Evolutionary conservation across 2,329 filamentous ascomycete species (phyloP), one percentile per base, ranked within the genome.

Genomic region (Colletotrichum echinochloae): DNA sequence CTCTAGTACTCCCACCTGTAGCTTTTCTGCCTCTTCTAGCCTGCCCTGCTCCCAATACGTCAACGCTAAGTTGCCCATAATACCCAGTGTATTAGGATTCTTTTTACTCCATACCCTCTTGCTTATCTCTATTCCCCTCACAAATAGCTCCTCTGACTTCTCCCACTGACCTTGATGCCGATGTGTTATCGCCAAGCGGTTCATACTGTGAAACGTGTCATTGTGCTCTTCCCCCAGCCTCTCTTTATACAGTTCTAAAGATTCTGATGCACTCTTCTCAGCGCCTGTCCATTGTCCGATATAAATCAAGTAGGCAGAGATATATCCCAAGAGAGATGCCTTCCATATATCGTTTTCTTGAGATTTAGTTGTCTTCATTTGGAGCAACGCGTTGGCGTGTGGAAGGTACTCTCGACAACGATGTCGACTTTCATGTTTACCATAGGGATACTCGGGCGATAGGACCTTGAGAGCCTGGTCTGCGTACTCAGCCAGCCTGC

Each of bases 31-130:
- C 18, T 52, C 28, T 3, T 33, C 16, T 5, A 1, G 4, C 16
- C 2, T 16, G 5, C 28, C 28, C 18, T 52, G 28, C 0, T 20
- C 0, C 1, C 0, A 0, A 12, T 52, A 52, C 4, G 26, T 52
- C n/a, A 2, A 33, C 9, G 49, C 49, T 12, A 52, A 18, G 49
- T n/a, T 52, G 7, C 0, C 1, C 1, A 52, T 33, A 20, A 26
- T 52, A 1, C 0, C 5, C 1, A 52, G 18, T 1, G 49, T 52
- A 5, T 9, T 16, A 6, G 28, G 62, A 39, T 60, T 23, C 4
- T 41, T 20, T 3, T 30, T 23, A 5, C 57, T 16, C 0, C 30
- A 16, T 3, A 30, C 30, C 16, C 26, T 60, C 28, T 33, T 60
- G 2, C 28, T 30, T 44, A 5, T 33, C n/a, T 33, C 57, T 6